Percentiles rank a stretch among this genome's conserved stretches.
phyloP scores from a whole-genome alignment of 331 rosid genomes.

The Cucumis variabilis region DNA sequence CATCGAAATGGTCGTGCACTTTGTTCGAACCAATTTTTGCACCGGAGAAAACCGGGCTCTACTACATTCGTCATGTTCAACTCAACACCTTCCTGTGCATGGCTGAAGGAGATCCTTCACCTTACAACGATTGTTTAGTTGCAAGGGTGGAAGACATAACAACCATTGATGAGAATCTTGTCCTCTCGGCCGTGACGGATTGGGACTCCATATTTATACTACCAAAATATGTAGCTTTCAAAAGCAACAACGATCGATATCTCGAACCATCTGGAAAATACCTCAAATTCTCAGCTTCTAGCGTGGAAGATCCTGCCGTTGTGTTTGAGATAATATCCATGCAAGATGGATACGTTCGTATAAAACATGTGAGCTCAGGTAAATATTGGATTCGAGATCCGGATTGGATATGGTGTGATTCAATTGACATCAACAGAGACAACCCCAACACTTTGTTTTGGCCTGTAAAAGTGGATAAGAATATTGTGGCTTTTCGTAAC shows the following conservation, averaged over 20 bases:
- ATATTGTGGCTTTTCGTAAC: not conserved
- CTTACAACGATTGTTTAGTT: not conserved
- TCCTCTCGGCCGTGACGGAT: not conserved
- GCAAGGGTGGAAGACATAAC: not conserved
- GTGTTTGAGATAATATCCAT: not conserved
- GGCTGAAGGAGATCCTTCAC: not conserved
- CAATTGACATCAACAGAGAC: not conserved
- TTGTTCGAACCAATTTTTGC: not conserved
- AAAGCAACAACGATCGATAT: not conserved
- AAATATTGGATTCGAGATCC: constrained; percentile 9
- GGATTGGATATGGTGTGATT: not conserved
- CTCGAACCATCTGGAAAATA: constrained; percentile 17
- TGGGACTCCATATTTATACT: constrained; percentile 23
- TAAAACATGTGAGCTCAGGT: not conserved
- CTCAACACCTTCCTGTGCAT: not conserved
- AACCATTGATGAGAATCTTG: not conserved
- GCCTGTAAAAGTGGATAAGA: constrained; percentile 1
- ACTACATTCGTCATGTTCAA: not conserved
- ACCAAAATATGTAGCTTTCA: constrained; percentile 10
- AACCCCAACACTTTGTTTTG: constrained; percentile 16
- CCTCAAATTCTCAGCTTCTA: not conserved
- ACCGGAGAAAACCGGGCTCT: not conserved
- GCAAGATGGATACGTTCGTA: not conserved
- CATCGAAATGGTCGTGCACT: constrained; percentile 16
- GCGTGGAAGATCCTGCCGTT: not conserved